A percentile compares a stretch with the other conserved stretches of the same genome.
Conservation (phyloP, 2,329 filamentous ascomycete genomes). For the Fusarium coicis region DNA sequence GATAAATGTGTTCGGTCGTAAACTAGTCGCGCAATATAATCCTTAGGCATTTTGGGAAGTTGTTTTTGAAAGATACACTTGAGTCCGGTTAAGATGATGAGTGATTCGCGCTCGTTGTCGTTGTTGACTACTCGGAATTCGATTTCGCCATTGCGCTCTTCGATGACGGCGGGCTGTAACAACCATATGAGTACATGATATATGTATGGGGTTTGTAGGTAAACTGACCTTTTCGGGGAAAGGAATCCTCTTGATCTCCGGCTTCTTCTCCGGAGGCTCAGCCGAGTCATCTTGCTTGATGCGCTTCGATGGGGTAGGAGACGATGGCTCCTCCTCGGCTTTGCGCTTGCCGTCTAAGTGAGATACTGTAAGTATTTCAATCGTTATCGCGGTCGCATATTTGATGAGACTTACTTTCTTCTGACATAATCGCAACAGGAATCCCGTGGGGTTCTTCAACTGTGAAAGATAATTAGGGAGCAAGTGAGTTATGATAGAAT, state of each 20-base stretch:
- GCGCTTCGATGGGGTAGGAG: slow-evolving; percentile 72
- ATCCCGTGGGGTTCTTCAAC: slow-evolving; percentile 1
- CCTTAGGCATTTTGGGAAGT: slow-evolving; percentile 98
- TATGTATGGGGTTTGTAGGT: rapidly evolving
- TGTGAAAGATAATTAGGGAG: slow-evolving; percentile 11
- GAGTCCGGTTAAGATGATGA: slow-evolving; percentile 93
- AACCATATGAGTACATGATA: neutral
- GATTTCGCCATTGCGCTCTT: slow-evolving; percentile 93
- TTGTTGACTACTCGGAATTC: slow-evolving; percentile 99
- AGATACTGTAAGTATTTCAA: neutral
- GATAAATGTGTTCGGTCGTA: slow-evolving; percentile 97
- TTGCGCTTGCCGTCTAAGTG: slow-evolving; percentile 74
- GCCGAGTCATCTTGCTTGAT: slow-evolving; percentile 61
- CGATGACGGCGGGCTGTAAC: slow-evolving; percentile 81
- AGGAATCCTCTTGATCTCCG: slow-evolving; percentile 73
- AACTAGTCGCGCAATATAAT: slow-evolving; percentile 96
- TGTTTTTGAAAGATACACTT: slow-evolving; percentile 99
- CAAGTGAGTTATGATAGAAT: slow-evolving; percentile 24
- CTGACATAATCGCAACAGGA: slow-evolving; percentile 35
- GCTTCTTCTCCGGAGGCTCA: slow-evolving; percentile 57
- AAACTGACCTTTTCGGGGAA: slow-evolving; percentile 85
- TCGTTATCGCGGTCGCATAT: neutral
- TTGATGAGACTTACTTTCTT: slow-evolving; percentile 35
- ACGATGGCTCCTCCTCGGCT: slow-evolving; percentile 72
- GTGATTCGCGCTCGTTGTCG: slow-evolving; percentile 85